Base-by-base conservation (phyloP, 106 monocot species). In the Vanilla planifolia region DNA sequence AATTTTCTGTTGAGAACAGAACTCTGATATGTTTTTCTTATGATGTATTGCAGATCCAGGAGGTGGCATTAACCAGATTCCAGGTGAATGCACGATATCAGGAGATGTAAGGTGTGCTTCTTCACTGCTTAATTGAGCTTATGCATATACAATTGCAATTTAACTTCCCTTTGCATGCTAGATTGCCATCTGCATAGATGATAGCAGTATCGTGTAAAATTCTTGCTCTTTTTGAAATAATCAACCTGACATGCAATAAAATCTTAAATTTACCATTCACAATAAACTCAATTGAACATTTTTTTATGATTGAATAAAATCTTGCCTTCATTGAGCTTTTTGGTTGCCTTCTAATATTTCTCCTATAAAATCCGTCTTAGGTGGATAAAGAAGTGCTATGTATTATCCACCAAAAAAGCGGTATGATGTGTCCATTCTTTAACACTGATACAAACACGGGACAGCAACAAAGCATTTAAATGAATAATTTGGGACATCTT, bases 31-130 rank as follows among this genome's bases (percentile, higher is more conserved):
- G 16, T 26, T 3, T 41, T 33, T 40, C 17, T 34, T 35, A 6
- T 66, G 13, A 8, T 47, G 22, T 24, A 33, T 60, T 48, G 69
- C 81, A 98, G 96, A 98, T 80, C 91, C 96, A 15, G 91, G 81
- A 55, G 91, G 91, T 60, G 84, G 96, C 28, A 48, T 98, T 30
- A 98, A 88, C 68, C 96, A 98, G 55, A 98, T 98, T 67, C 96
- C 96, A 22, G 91, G 59, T 56, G 91, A 98, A 73, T 98, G 96
- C 68, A 81, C 84, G 32, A 71, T 98, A 61, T 84, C 96, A 68
- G 96, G 96, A 23, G 96, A 98, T 79, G 71, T 90, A 60, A 98
- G 96, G 96, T 91, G 22, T 67, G 68, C 36, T 33, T 6, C 35
- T 33, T 57, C 21, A 35, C 28, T 19, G 11, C 8, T 21, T 57